A percentile compares a stretch with the other conserved stretches of the same genome.
Evolutionary conservation across 148 eudicot genomes (phyloP).

Genomic region (Gaultheria prostrata): DNA sequence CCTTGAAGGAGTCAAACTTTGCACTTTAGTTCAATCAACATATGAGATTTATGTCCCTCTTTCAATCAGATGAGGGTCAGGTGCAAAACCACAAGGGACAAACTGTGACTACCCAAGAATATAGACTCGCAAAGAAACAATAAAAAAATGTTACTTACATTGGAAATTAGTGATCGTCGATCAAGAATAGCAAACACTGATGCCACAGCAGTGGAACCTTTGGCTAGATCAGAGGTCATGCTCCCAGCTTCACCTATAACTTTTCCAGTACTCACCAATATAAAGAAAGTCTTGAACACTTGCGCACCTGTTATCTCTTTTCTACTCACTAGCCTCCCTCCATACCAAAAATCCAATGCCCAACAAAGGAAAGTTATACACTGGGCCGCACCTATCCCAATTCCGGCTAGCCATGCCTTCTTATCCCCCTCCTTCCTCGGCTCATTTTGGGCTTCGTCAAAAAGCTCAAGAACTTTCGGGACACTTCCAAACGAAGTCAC

Average conservation of each 20-base stretch:
- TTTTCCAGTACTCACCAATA: slow-evolving; percentile 87
- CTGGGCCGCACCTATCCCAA: slow-evolving; percentile 85
- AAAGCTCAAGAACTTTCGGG: slow-evolving; percentile 55
- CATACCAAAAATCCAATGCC: slow-evolving; percentile 97
- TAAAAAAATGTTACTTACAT: not conserved
- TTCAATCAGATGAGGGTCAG: not conserved
- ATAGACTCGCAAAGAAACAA: not conserved
- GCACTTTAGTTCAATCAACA: not conserved
- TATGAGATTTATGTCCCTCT: not conserved
- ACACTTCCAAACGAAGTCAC: slow-evolving; percentile 73
- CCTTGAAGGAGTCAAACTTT: not conserved
- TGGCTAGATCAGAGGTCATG: slow-evolving; percentile 92
- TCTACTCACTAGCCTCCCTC: slow-evolving; percentile 62
- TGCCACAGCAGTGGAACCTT: slow-evolving; percentile 79
- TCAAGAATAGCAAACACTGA: slow-evolving; percentile 80
- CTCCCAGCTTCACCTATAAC: slow-evolving; percentile 98
- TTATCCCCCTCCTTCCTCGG: slow-evolving; percentile 66
- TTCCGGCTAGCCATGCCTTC: slow-evolving; percentile 84
- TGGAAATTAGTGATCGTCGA: slow-evolving; percentile 47
- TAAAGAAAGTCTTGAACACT: slow-evolving; percentile 85
- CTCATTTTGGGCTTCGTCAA: slow-evolving; percentile 33
- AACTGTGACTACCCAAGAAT: not conserved
- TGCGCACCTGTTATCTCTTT: slow-evolving; percentile 74
- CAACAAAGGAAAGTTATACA: slow-evolving; percentile 82
- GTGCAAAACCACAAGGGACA: not conserved